These are phyloP conservation scores for Fusarium miscanthi DNA, from an alignment of 2,329 filamentous ascomycete genomes.

Conservation along the genomic window DNA sequence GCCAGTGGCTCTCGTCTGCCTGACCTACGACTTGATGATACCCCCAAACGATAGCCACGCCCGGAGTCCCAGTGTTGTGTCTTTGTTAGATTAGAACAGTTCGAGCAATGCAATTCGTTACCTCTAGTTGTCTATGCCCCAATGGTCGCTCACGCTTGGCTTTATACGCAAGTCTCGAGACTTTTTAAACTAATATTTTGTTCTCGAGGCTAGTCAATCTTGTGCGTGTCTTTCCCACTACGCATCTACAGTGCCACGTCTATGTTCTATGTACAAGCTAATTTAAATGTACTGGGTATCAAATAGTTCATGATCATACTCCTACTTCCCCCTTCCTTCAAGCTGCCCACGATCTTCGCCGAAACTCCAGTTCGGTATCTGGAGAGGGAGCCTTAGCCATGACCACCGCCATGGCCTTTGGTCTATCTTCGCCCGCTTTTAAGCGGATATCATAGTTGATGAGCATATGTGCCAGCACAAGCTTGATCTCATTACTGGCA, in stretches of 20 bases:
- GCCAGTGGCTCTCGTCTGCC: constrained; percentile 32
- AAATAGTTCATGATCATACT: constrained; percentile 1
- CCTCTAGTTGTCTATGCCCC: background rate
- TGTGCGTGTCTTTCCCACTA: background rate
- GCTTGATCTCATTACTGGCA: constrained; percentile 59
- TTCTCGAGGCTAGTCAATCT: background rate
- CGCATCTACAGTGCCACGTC: background rate
- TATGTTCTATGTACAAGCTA: constrained; percentile 25
- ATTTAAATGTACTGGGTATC: constrained; percentile 30
- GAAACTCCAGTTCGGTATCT: constrained; percentile 55
- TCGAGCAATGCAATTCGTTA: constrained; percentile 41
- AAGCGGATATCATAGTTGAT: constrained; percentile 57
- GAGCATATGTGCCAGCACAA: constrained; percentile 56
- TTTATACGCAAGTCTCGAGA: background rate
- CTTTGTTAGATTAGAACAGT: constrained; percentile 39
- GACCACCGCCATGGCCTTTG: constrained; percentile 52
- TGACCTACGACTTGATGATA: constrained; percentile 46
- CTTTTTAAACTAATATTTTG: background rate
- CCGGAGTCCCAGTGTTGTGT: constrained; percentile 40
- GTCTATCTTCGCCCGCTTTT: constrained; percentile 52
- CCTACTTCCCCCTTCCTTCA: constrained; percentile 11
- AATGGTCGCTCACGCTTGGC: background rate
- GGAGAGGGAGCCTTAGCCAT: constrained; percentile 57
- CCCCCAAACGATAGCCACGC: constrained; percentile 43
- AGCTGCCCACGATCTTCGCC: constrained; percentile 46